phyloP scores from a whole-genome alignment of 164 flowering plant genomes.

The Vitis riparia region DNA sequence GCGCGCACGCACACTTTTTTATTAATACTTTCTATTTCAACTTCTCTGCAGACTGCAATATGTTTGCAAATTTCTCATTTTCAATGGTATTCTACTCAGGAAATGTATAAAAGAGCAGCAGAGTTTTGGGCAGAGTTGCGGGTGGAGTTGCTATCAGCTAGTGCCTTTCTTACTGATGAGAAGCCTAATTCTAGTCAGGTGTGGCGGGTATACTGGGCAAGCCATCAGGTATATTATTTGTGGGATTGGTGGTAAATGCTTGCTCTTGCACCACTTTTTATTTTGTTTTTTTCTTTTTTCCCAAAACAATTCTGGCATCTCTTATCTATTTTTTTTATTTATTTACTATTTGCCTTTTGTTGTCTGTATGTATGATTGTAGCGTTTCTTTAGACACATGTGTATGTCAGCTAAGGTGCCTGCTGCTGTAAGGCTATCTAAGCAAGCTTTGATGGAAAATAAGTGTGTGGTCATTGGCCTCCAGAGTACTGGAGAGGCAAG shows the following conservation, averaged over 20 bases:
- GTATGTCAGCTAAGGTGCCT: constrained; percentile 99
- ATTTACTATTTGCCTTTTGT: constrained; percentile 2
- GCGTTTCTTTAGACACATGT: constrained; percentile 98
- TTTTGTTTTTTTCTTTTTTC: constrained; percentile 1
- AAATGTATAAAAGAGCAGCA: constrained; percentile 85
- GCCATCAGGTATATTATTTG: constrained; percentile 73
- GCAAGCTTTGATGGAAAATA: constrained; percentile 69
- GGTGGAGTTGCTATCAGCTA: constrained; percentile 79
- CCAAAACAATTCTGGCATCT: no score
- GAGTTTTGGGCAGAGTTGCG: constrained; percentile 97
- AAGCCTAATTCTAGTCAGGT: constrained; percentile 75
- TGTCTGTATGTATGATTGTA: constrained; percentile 28
- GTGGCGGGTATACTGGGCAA: constrained; percentile 96
- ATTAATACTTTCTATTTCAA: background rate
- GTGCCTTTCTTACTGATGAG: constrained; percentile 61
- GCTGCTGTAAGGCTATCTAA: constrained; percentile 78
- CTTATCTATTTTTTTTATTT: background rate
- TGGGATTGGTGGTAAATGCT: background rate
- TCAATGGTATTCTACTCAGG: constrained; percentile 38
- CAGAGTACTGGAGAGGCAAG: constrained; percentile 99
- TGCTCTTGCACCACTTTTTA: background rate
- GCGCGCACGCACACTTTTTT: no score
- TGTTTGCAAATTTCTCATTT: background rate
- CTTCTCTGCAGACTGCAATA: no score
- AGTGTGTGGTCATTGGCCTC: constrained; percentile 96